phyloP scores from a whole-genome alignment of 345 rosid genomes.

The Murraya paniculata region DNA sequence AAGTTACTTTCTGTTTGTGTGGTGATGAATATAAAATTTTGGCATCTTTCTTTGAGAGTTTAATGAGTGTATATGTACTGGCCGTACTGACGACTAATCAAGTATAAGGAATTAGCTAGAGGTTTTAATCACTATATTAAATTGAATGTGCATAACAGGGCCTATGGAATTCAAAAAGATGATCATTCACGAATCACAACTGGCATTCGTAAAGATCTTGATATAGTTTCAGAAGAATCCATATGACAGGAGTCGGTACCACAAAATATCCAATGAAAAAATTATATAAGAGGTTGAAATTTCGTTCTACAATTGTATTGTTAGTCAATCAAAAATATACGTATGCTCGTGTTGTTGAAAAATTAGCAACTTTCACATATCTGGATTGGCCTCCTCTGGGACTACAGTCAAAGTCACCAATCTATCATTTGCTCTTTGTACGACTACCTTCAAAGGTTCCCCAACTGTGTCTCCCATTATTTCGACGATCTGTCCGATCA shows the following conservation, averaged over 20 bases:
- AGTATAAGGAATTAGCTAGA: background rate
- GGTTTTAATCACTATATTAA: background rate
- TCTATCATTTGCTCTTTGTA: conserved; percentile 56
- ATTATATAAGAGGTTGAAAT: background rate
- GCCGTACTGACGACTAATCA: too few relatives aligned
- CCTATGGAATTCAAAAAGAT: too few relatives aligned
- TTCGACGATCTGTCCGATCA: conserved; percentile 52
- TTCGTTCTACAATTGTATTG: too few relatives aligned
- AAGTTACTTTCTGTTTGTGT: background rate
- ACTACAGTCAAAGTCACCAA: conserved; percentile 43
- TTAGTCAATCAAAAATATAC: background rate
- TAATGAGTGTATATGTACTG: too few relatives aligned
- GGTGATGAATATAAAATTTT: background rate
- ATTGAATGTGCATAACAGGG: background rate
- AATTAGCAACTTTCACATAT: conserved; percentile 33
- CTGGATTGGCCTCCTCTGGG: conserved; percentile 82
- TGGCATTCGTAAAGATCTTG: background rate
- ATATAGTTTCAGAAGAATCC: background rate
- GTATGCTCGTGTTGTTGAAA: background rate
- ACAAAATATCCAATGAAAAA: background rate
- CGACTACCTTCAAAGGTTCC: conserved; percentile 46
- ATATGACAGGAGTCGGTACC: background rate
- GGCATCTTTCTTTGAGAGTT: too few relatives aligned
- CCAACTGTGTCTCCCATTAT: conserved; percentile 70
- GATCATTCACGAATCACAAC: background rate